Evolutionary conservation across 202 grass and related monocot species (phyloP).

Genomic region (Panicum virgatum): DNA sequence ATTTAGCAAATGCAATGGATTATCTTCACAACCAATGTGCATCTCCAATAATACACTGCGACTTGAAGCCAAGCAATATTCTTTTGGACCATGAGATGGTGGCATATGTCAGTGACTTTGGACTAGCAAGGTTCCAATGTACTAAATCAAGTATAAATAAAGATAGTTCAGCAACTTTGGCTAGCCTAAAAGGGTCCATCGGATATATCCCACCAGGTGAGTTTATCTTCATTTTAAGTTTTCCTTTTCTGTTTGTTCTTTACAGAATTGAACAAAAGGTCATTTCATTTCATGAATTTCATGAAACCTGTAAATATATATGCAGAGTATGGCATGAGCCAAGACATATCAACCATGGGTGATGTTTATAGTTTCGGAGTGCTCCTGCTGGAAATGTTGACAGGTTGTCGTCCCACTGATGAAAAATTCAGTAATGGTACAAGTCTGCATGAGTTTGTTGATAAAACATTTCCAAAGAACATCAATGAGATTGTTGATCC

Average conservation of each 20-base stretch:
- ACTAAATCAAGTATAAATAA: not conserved
- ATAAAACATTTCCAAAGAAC: conserved; percentile 13
- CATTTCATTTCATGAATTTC: not conserved
- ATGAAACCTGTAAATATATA: conserved; percentile 2
- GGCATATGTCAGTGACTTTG: conserved; percentile 50
- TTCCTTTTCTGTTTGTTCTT: not conserved
- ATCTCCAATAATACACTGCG: conserved; percentile 49
- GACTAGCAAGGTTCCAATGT: conserved; percentile 41
- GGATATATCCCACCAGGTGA: conserved; percentile 82
- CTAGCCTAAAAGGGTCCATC: conserved; percentile 56
- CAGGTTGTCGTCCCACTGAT: conserved; percentile 43
- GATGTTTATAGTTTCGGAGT: conserved; percentile 75
- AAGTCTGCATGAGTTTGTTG: conserved; percentile 40
- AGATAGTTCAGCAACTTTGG: conserved; percentile 38
- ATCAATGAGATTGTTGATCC: conserved; percentile 35
- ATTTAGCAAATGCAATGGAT: conserved; percentile 51
- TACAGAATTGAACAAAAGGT: not conserved
- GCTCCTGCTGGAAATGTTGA: conserved; percentile 63
- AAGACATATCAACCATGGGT: conserved; percentile 47
- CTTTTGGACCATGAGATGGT: conserved; percentile 56
- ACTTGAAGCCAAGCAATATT: conserved; percentile 74
- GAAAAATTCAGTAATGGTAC: conserved; percentile 37
- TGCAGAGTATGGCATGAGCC: conserved; percentile 58
- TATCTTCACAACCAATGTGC: conserved; percentile 70
- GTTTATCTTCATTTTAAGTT: not conserved